These are phyloP conservation scores for Colletotrichum costaricense DNA, from an alignment of 2,329 filamentous ascomycete species.

Conservation along the genomic window DNA sequence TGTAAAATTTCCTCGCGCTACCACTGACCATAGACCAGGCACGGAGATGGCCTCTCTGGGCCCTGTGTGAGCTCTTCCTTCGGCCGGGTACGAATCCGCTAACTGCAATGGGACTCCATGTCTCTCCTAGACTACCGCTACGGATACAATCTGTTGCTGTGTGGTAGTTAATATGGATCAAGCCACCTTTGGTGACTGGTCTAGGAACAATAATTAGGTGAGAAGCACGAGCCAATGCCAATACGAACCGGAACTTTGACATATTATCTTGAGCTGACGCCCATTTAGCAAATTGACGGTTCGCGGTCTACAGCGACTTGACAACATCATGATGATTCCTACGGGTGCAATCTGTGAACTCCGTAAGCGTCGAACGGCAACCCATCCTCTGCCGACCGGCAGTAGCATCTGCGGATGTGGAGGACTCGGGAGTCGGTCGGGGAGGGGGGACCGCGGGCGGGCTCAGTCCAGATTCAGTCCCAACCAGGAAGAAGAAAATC, in stretches of 20 bases:
- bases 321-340: not conserved
- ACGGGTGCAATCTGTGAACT: not conserved
- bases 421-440: not conserved
- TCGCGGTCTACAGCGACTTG: no score
- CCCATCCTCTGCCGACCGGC: not conserved
- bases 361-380: not conserved
- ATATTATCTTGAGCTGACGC: not conserved
- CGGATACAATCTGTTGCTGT: not conserved
- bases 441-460: no score
- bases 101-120: not conserved
- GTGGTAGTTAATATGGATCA: not conserved
- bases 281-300: not conserved
- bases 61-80: slow-evolving; percentile 15
- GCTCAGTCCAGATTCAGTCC: not conserved
- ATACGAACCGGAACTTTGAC: slow-evolving; percentile 13
- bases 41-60: slow-evolving; percentile 17
- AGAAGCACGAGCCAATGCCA: slow-evolving; percentile 21
- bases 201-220: not conserved
- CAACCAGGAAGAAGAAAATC: slow-evolving; percentile 13
- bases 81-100: slow-evolving; percentile 17
- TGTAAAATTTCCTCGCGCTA: slow-evolving; percentile 30
- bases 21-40: slow-evolving; percentile 22
- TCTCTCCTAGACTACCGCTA: not conserved
- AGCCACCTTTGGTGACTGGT: not conserved
- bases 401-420: not conserved